Evolutionary conservation across 2,329 filamentous ascomycete species (phyloP).

Genomic region (Knufia fluminis): DNA sequence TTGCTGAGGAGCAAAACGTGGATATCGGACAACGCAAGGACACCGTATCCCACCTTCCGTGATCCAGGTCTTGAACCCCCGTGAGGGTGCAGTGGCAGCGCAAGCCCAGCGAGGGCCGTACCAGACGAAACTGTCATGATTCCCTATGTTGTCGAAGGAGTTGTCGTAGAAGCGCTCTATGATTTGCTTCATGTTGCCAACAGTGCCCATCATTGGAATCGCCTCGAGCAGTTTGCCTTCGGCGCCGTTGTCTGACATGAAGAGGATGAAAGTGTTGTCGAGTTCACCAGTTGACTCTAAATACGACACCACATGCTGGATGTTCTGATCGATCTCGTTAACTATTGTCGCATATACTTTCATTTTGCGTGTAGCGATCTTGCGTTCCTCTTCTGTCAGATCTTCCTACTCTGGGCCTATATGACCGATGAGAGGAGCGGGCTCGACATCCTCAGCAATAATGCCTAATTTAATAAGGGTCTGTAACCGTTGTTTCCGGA

Average conservation of each 20-base stretch:
- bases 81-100: constrained; percentile 37
- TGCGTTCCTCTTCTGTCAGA: no score
- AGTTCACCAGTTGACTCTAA: constrained; percentile 39
- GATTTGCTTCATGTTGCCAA: constrained; percentile 31
- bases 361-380: no score
- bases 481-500: no score
- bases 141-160: constrained; percentile 39
- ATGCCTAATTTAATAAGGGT: no score
- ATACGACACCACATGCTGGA: constrained; percentile 39
- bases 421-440: no score
- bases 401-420: no score
- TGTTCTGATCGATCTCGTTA: constrained; percentile 37
- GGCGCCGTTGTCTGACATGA: constrained; percentile 44
- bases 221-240: constrained; percentile 40
- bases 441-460: no score
- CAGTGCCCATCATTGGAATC: constrained; percentile 35
- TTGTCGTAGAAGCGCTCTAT: constrained; percentile 40
- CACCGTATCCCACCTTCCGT: constrained; percentile 30
- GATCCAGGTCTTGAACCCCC: constrained; percentile 28
- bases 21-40: constrained; percentile 30
- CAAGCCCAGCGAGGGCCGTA: constrained; percentile 43
- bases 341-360: constrained; percentile 45
- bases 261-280: constrained; percentile 42
- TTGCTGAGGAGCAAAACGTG: constrained; percentile 13
- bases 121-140: constrained; percentile 40